Conservation (phyloP, 768 basidiomycete species). For the Russula lepida region DNA sequence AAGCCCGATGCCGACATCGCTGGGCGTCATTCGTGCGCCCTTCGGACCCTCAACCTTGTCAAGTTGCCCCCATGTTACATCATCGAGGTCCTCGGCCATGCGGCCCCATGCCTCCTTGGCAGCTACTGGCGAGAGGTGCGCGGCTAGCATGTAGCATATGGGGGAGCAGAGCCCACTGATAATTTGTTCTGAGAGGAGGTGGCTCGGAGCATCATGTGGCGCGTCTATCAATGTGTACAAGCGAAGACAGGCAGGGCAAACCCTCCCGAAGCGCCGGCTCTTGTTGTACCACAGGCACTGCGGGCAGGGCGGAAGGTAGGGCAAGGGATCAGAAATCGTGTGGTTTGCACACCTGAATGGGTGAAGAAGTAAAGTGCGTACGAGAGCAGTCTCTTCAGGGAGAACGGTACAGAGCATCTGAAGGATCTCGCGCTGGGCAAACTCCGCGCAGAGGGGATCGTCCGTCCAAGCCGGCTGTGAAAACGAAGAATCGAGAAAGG, state of each 20-base stretch:
- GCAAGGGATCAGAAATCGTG: background rate
- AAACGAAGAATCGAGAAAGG: conserved; percentile 60
- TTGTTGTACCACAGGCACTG: conserved; percentile 71
- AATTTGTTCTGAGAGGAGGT: conserved; percentile 50
- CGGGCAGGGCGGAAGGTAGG: conserved; percentile 35
- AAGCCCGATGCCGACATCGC: conserved; percentile 34
- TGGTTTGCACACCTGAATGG: no score
- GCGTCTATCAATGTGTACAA: conserved; percentile 63
- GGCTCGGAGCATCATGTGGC: conserved; percentile 43
- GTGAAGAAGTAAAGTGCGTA: conserved; percentile 29
- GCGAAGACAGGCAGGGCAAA: conserved; percentile 73
- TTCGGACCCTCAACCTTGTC: conserved; percentile 29
- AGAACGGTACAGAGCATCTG: conserved; percentile 64
- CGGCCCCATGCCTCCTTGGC: conserved; percentile 65
- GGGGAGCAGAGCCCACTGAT: conserved; percentile 76
- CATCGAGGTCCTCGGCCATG: conserved; percentile 59
- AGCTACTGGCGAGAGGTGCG: conserved; percentile 52
- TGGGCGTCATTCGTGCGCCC: conserved; percentile 26
- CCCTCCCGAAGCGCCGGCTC: conserved; percentile 56
- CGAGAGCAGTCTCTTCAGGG: conserved; percentile 64
- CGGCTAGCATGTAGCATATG: conserved; percentile 67
- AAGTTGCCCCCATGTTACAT: conserved; percentile 53
- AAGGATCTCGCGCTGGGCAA: conserved; percentile 64
- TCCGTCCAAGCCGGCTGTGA: conserved; percentile 55
- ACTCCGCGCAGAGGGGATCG: conserved; percentile 66